Evolutionary conservation across 1,139 yeast species (phyloP).

Genomic region (Blastobotrys illinoisensis): DNA sequence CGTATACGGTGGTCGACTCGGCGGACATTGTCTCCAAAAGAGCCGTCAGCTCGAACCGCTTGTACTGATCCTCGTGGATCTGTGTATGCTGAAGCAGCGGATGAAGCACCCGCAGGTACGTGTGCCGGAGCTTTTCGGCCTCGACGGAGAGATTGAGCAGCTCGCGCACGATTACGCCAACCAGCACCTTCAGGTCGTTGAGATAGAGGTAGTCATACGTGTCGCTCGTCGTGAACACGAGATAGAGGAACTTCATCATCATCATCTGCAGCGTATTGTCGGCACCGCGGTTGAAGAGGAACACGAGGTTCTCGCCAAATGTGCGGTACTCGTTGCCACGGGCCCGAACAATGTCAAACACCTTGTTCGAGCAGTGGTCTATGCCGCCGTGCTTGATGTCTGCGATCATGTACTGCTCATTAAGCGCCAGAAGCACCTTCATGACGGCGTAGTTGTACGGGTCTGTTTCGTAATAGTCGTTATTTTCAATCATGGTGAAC

Average conservation of each 20-base stretch:
- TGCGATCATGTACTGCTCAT: constrained; percentile 78
- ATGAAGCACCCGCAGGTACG: constrained; percentile 68
- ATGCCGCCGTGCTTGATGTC: constrained; percentile 30
- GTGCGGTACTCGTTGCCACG: constrained; percentile 36
- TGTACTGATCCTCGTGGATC: constrained; percentile 51
- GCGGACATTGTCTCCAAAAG: constrained; percentile 44
- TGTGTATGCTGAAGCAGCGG: constrained; percentile 69
- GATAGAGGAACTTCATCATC: constrained; percentile 70
- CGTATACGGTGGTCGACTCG: constrained; percentile 15
- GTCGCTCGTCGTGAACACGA: constrained; percentile 62
- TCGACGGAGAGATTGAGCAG: constrained; percentile 59
- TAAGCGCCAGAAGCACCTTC: constrained; percentile 65
- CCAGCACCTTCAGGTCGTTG: constrained; percentile 78
- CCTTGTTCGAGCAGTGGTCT: constrained; percentile 24
- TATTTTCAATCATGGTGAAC: constrained; percentile 45
- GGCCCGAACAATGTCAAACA: constrained; percentile 26
- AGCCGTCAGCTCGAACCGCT: constrained; percentile 48
- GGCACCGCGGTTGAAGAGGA: constrained; percentile 71
- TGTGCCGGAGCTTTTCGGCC: constrained; percentile 60
- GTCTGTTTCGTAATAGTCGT: constrained; percentile 51
- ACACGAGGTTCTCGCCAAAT: constrained; percentile 50
- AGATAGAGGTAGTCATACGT: constrained; percentile 68
- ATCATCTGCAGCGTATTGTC: constrained; percentile 70
- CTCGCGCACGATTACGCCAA: constrained; percentile 82
- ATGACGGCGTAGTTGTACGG: constrained; percentile 66